phyloP scores from a whole-genome alignment of 2,329 filamentous ascomycete genomes.

The Massarina eburnea region DNA sequence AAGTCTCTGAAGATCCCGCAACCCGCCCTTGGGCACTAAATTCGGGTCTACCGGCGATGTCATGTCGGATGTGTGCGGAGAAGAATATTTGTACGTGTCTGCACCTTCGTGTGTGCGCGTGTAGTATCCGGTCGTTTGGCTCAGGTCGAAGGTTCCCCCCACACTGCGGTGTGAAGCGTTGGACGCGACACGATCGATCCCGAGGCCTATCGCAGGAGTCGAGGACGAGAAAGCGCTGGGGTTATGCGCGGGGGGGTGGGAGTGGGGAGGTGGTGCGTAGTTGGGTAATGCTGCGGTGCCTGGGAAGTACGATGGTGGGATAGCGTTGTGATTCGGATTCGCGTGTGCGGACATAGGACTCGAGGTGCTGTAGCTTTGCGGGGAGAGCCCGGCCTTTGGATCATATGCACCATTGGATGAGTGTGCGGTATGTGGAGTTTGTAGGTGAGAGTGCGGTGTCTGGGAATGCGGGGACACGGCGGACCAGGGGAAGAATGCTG shows the following conservation, averaged over 20 bases:
- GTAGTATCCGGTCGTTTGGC: slow-evolving; percentile 6
- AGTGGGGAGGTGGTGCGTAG: neutral
- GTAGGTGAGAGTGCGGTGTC: too few relatives aligned
- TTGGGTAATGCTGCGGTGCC: too few relatives aligned
- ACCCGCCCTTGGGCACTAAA: slow-evolving; percentile 1
- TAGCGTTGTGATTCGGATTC: neutral
- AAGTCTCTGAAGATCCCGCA: slow-evolving; percentile 6
- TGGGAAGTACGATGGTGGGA: slow-evolving; percentile 1
- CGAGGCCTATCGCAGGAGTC: neutral
- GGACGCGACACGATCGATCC: neutral
- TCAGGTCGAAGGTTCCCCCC: slow-evolving; percentile 12
- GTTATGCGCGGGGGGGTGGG: neutral
- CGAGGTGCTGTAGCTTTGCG: neutral
- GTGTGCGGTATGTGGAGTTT: too few relatives aligned
- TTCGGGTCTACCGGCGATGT: slow-evolving; percentile 7
- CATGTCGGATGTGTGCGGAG: slow-evolving; percentile 5
- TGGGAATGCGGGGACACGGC: neutral
- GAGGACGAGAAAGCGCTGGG: too few relatives aligned
- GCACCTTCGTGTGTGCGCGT: slow-evolving; percentile 4
- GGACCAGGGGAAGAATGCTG: neutral
- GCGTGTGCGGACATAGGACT: neutral
- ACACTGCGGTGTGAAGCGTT: slow-evolving; percentile 1
- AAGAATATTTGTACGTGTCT: neutral
- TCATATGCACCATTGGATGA: neutral
- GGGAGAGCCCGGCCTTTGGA: neutral